phyloP scores from a whole-genome alignment of 2,329 filamentous ascomycete genomes.

The Aureobasidium uvarum region DNA sequence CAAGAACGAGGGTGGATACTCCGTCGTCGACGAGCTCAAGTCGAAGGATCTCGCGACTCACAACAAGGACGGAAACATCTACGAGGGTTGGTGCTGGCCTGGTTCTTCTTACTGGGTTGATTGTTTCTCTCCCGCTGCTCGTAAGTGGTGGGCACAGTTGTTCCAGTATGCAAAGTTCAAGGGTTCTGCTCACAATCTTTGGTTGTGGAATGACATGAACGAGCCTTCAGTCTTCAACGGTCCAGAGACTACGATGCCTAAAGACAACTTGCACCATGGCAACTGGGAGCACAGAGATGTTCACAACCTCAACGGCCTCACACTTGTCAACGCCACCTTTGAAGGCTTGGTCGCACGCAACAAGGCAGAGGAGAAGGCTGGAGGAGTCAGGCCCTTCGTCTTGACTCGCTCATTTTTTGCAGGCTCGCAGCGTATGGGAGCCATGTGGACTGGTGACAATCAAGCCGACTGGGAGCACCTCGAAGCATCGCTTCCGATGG shows the following conservation, averaged over 20 bases:
- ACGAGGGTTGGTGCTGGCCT: slow-evolving; percentile 99
- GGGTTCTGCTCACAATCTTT: slow-evolving; percentile 80
- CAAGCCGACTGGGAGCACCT: slow-evolving; percentile 90
- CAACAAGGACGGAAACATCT: slow-evolving; percentile 85
- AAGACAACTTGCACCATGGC: slow-evolving; percentile 89
- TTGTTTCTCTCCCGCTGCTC: slow-evolving; percentile 87
- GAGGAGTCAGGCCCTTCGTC: slow-evolving; percentile 70
- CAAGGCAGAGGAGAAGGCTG: slow-evolving; percentile 66
- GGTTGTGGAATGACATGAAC: slow-evolving; percentile 99
- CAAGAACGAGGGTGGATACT: slow-evolving; percentile 82
- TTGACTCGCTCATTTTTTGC: slow-evolving; percentile 91
- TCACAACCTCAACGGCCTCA: slow-evolving; percentile 94
- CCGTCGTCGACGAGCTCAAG: slow-evolving; percentile 75
- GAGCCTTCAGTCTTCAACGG: slow-evolving; percentile 99
- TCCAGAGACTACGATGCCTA: slow-evolving; percentile 97
- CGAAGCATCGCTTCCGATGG: slow-evolving; percentile 86
- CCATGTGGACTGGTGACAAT: slow-evolving; percentile 99
- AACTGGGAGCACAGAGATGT: slow-evolving; percentile 97
- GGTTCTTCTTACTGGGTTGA: slow-evolving; percentile 97
- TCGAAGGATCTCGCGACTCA: slow-evolving; percentile 78
- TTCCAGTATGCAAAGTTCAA: slow-evolving; percentile 89
- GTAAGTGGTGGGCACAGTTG: slow-evolving; percentile 85
- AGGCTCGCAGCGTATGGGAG: slow-evolving; percentile 82
- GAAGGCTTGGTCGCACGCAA: slow-evolving; percentile 80
- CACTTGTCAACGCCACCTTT: slow-evolving; percentile 91